Evolutionary conservation across 1,284 basidiomycete genomes (phyloP).

Genomic region (Naganishia sp.): DNA sequence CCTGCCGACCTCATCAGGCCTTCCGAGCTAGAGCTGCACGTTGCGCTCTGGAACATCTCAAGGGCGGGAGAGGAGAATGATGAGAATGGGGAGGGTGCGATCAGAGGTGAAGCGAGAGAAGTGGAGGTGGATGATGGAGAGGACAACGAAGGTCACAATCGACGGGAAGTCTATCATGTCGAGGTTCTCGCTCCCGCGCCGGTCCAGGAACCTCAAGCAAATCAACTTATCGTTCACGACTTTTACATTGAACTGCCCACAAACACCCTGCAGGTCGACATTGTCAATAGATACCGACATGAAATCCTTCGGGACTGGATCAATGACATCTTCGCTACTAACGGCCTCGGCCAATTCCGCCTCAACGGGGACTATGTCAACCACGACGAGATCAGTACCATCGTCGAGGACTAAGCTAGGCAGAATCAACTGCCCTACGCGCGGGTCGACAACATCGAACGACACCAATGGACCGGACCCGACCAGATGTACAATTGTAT

Average conservation of each 20-base stretch:
- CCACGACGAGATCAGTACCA: not conserved
- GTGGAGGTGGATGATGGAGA: too few species aligned
- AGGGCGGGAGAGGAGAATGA: too few species aligned
- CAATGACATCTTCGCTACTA: not conserved
- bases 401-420: not conserved
- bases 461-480: not conserved
- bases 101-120: too few species aligned
- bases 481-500: not conserved
- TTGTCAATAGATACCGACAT: not conserved
- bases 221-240: not conserved
- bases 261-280: not conserved
- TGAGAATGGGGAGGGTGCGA: too few species aligned
- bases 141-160: too few species aligned
- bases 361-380: not conserved
- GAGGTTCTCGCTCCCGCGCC: too few species aligned
- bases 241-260: not conserved
- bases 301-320: slow-evolving; percentile 1
- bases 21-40: too few species aligned
- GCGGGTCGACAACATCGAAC: not conserved
- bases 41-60: too few species aligned
- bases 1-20: not conserved
- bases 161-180: too few species aligned
- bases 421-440: not conserved
- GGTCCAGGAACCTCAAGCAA: not conserved
- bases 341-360: not conserved